Evolutionary conservation across 2,329 filamentous ascomycete species (phyloP), one percentile per base, ranked within the genome.

Genomic region (Phialocephala subalpina): DNA sequence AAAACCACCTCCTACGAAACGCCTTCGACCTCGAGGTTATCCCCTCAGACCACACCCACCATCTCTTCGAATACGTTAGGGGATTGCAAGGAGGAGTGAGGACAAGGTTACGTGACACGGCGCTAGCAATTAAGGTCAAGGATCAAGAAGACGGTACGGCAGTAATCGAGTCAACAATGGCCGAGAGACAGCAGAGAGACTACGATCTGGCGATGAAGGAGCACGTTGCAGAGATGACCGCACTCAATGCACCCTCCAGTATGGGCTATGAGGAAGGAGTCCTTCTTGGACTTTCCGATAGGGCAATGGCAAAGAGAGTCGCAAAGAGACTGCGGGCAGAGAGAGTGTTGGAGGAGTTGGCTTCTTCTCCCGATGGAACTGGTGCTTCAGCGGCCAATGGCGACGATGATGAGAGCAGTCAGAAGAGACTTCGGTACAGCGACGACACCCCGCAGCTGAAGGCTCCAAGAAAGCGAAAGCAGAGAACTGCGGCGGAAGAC

Each of bases 1-100:
- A 97, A 79, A 92, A 90, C 62, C 88, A 92, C 72, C 83, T 97
- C 14, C 87, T 97, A 76, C 95, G 96, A 78, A 89, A 97, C 81
- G 81, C 92, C 55, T 92, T 97, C 76, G 89, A 92, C 71, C 80
- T 88, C 70, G 86, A 89, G 72, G 86, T 87, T 52, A 86, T 97
- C 52, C 92, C 94, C 0, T 80, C 89, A 18, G 81, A 85, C 66
- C 87, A 95, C 79, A 89, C 92, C 65, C 80, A 86, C 56, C 83
- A 88, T 25, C 87, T 97, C 49, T 87, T 91, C 75, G 84, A 87
- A 60, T 98, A 97, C 80, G 87, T 97, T 70, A 83, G 86, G 65
- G 93, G 93, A 59, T 80, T 97, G 63, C 90, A 94, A 80, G 92
- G 94, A 42, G 87, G 86, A 67, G 89, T 89, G 6, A 88, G 93